Evolutionary conservation across 257 asterid genomes (phyloP).

Genomic region (Salvia rosmarinus): DNA sequence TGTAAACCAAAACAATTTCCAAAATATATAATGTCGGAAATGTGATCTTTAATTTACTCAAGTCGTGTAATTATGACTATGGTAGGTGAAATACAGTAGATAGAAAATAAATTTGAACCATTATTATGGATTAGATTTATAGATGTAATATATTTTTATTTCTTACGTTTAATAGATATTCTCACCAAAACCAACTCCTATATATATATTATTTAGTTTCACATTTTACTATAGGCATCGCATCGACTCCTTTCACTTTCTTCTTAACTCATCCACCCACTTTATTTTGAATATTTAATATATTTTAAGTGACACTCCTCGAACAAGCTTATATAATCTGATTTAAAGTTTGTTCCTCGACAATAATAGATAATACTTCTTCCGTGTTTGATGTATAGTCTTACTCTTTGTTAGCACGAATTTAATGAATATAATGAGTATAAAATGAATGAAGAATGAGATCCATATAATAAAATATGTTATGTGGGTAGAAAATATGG

Average conservation of each 20-base stretch:
- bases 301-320: not conserved
- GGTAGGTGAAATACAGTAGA: constrained; percentile 36
- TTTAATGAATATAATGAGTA: too few species aligned
- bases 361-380: too few species aligned
- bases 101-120: constrained; percentile 27
- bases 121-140: too few species aligned
- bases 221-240: not conserved
- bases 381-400: too few species aligned
- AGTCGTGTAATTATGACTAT: constrained; percentile 31
- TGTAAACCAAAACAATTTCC: not conserved
- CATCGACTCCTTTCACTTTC: not conserved
- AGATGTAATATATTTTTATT: too few species aligned
- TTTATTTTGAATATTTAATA: not conserved
- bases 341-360: too few species aligned
- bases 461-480: too few species aligned
- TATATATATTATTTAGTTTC: not conserved
- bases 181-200: not conserved
- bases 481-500: too few species aligned
- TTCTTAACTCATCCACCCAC: not conserved
- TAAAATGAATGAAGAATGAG: too few species aligned
- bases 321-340: not conserved
- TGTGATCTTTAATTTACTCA: constrained; percentile 7
- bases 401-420: too few species aligned
- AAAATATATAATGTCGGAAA: not conserved
- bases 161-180: too few species aligned